These are phyloP conservation scores for Saccharomyces hybrid DNA, from an alignment of 1,139 yeast genomes.

Conservation along the genomic window DNA sequence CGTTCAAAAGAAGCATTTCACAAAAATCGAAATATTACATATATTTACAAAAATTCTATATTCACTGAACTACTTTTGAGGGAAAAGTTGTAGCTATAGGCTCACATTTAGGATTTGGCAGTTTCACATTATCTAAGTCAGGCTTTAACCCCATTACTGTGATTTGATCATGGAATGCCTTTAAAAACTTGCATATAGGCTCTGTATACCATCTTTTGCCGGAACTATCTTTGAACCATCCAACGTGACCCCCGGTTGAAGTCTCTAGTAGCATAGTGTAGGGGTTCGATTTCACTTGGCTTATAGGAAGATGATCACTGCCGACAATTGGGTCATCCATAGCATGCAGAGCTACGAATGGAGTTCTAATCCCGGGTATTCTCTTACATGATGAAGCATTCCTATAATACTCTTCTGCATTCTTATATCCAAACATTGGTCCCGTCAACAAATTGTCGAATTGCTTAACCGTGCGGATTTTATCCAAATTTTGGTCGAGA, in stretches of 20 bases:
- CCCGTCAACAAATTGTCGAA: constrained; percentile 51
- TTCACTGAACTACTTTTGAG: constrained; percentile 20
- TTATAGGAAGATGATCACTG: background rate
- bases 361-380: constrained; percentile 44
- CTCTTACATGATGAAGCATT: constrained; percentile 48
- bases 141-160: constrained; percentile 15
- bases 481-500: constrained; percentile 13
- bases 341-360: constrained; percentile 44
- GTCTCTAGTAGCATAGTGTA: constrained; percentile 48
- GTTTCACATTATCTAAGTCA: constrained; percentile 7
- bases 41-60: background rate
- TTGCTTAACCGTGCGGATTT: constrained; percentile 33
- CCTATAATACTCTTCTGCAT: constrained; percentile 47
- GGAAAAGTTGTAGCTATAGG: constrained; percentile 14
- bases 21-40: background rate
- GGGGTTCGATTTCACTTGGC: constrained; percentile 44
- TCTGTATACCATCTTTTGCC: constrained; percentile 49
- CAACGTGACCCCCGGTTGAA: constrained; percentile 58
- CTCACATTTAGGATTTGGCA: constrained; percentile 15
- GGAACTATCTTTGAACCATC: constrained; percentile 43
- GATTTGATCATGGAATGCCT: constrained; percentile 27
- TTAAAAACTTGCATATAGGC: constrained; percentile 35
- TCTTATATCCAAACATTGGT: constrained; percentile 46
- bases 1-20: constrained; percentile 21
- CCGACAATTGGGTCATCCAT: constrained; percentile 57